phyloP scores from a whole-genome alignment of 805 yeast genomes.

The Sugiyamaella qingdaonensis region DNA sequence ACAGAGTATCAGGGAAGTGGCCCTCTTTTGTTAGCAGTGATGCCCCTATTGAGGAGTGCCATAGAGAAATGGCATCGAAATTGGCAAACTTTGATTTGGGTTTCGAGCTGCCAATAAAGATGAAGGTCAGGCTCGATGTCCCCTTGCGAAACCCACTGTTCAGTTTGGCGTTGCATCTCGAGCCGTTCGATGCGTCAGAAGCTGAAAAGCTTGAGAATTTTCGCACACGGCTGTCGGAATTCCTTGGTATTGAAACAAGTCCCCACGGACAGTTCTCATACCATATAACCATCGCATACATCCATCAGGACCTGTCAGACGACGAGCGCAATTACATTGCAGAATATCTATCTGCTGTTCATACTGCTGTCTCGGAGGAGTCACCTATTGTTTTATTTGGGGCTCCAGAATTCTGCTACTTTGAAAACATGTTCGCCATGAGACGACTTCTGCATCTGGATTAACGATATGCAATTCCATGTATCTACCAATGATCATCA shows the following conservation, averaged over 20 bases:
- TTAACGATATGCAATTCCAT: not conserved
- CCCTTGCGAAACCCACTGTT: not conserved
- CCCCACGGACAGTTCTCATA: not conserved
- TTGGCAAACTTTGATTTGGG: not conserved
- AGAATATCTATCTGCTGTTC: not conserved
- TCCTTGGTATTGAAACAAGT: not conserved
- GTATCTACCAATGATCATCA: too few species aligned
- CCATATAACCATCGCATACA: slow-evolving; percentile 6
- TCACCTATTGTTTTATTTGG: slow-evolving; percentile 1
- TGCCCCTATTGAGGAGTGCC: slow-evolving; percentile 6
- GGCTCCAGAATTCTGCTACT: slow-evolving; percentile 9
- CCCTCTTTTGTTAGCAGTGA: not conserved
- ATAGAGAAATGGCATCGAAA: not conserved
- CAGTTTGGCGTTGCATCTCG: not conserved
- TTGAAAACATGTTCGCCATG: slow-evolving; percentile 7
- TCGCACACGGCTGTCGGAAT: not conserved
- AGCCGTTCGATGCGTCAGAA: slow-evolving; percentile 2
- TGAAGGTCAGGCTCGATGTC: slow-evolving; percentile 4
- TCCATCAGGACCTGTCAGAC: not conserved
- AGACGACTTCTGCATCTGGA: not conserved
- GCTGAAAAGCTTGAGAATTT: not conserved
- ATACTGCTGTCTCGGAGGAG: not conserved
- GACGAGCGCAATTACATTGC: not conserved
- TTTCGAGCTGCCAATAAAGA: slow-evolving; percentile 1
- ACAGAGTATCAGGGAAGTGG: slow-evolving; percentile 3